Evolutionary conservation across 352 stramenopile genomes (phyloP), one percentile per base, ranked within the genome.

Genomic region (Phytophthora megakarya): DNA sequence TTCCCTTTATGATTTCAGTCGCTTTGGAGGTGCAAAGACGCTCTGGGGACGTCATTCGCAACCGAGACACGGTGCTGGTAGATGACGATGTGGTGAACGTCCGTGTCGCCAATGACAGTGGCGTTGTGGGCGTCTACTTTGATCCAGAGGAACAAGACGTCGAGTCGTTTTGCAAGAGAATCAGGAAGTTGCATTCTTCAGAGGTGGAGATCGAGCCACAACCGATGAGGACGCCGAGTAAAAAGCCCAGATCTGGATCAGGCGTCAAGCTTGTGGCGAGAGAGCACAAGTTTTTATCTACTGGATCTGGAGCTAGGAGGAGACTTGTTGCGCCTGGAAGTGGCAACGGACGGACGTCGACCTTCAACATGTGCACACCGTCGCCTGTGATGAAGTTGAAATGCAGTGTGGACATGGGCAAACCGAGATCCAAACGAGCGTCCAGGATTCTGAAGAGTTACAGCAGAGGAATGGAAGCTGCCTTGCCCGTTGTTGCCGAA

Each of bases 31-130:
- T 82, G 8, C 73, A 76, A 26, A 5, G 32, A 5, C 35, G 43
- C 42, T 53, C 43, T 48, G 32, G 46, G 25, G 46, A 46, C 79
- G 43, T 43, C 47, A 25, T 95, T 8, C 54, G 79, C 43, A 92
- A 86, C 48, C 57, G 67, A 1, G 78, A 95, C 54, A 93, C 84
- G 12, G 77, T 93, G 47, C 76, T 95, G 9, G 81, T 95, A 39
- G 86, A 95, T 60, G 86, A 95, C 47, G 86, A 92, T 53, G 74
- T 74, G 11, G 72, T 86, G 38, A 95, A 95, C 51, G 72, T 95
- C 30, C 75, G 78, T 21, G 82, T 91, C 9, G 84, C 84, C 28
- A 85, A 80, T 42, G 82, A 95, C 60, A 86, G 81, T 55, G 86
- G 86, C 60, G 80, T 92, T 28, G 65, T 83, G 1, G 84, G 79